These are phyloP conservation scores for Dictyostelium citrinum DNA, from an alignment of 78 protist genomes.

Conservation along the genomic window DNA sequence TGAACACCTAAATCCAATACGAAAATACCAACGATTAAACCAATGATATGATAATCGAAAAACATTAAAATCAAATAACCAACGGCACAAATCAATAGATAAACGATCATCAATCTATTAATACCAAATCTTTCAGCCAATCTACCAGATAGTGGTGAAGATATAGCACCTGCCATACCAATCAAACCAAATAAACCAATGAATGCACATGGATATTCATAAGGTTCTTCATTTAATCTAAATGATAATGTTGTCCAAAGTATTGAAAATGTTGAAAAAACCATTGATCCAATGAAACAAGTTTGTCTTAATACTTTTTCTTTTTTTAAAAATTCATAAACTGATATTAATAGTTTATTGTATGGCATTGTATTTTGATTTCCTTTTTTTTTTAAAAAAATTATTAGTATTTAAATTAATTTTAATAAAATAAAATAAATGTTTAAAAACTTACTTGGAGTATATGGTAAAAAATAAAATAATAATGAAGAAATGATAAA, in stretches of 20 bases:
- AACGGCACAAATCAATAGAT: neutral
- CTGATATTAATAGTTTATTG: constrained; percentile 9
- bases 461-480: constrained; percentile 39
- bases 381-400: neutral
- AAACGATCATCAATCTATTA: neutral
- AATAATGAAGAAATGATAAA: constrained; percentile 13
- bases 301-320: constrained; percentile 35
- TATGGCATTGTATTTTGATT: constrained; percentile 51
- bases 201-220: constrained; percentile 22
- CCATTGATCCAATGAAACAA: constrained; percentile 36
- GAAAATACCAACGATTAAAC: constrained; percentile 50
- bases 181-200: constrained; percentile 62
- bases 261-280: constrained; percentile 42
- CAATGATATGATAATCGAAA: constrained; percentile 12
- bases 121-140: neutral
- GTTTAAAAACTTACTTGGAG: constrained; percentile 8
- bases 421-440: neutral
- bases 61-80: constrained; percentile 16
- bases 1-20: constrained; percentile 64
- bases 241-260: constrained; percentile 67
- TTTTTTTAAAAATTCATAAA: neutral
- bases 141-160: constrained; percentile 15
- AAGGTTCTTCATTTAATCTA: constrained; percentile 9
- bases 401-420: no score
- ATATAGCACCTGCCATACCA: constrained; percentile 64